phyloP scores from a whole-genome alignment of 345 rosid genomes.

The Microcos paniculata region DNA sequence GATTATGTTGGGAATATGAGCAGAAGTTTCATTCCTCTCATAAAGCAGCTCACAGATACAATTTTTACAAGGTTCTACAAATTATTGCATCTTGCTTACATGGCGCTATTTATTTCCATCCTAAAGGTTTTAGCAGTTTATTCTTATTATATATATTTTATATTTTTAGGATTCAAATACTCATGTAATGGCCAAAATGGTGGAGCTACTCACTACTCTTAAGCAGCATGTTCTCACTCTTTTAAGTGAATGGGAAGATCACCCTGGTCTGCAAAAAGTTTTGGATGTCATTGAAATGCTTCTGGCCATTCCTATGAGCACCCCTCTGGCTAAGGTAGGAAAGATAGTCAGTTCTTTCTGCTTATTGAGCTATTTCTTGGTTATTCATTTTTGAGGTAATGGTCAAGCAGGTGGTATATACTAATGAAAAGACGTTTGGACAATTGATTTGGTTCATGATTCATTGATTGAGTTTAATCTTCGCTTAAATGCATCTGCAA shows the following conservation, averaged over 20 bases:
- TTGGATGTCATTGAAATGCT: constrained; percentile 69
- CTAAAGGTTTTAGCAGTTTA: neutral
- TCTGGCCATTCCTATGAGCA: constrained; percentile 61
- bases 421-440: neutral
- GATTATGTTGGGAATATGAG: constrained; percentile 66
- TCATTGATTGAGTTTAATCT: neutral
- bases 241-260: constrained; percentile 71
- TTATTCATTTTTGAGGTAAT: neutral
- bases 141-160: constrained; percentile 14
- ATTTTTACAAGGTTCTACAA: constrained; percentile 82
- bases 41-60: constrained; percentile 47
- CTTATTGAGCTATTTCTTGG: neutral
- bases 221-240: constrained; percentile 43
- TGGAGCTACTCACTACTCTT: constrained; percentile 54
- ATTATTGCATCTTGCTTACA: constrained; percentile 7
- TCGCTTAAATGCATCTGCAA: neutral
- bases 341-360: neutral
- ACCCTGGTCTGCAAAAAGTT: constrained; percentile 77
- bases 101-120: neutral
- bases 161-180: constrained; percentile 68
- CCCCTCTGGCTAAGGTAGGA: constrained; percentile 87
- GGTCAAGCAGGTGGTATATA: neutral
- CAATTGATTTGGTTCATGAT: neutral
- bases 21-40: constrained; percentile 34
- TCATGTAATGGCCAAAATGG: constrained; percentile 69